Conservation (phyloP, 345 rosid genomes). For the Gossypium sturtianum region DNA sequence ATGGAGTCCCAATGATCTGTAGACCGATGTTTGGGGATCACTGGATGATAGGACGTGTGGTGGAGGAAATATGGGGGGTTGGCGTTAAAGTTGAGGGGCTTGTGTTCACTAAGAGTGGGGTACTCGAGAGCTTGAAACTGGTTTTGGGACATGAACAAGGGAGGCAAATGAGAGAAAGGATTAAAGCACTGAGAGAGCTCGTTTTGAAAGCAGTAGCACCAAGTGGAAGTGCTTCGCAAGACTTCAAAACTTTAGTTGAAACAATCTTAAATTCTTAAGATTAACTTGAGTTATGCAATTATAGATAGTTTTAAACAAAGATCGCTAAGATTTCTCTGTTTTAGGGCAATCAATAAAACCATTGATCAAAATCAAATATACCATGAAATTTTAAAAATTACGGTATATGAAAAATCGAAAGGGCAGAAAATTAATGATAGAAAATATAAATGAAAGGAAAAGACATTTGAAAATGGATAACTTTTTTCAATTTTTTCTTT, state of each 20-base stretch:
- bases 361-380: no score
- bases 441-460: no score
- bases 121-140: slow-evolving; percentile 31
- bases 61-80: slow-evolving; percentile 49
- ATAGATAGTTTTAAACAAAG: no score
- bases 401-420: no score
- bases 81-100: slow-evolving; percentile 39
- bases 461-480: no score
- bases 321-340: no score
- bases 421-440: no score
- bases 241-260: slow-evolving; percentile 19
- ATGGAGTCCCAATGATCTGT: slow-evolving; percentile 58
- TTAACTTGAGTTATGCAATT: no score
- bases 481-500: no score
- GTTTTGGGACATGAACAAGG: slow-evolving; percentile 31
- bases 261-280: slow-evolving; percentile 2
- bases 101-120: slow-evolving; percentile 23
- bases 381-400: no score
- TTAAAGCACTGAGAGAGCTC: slow-evolving; percentile 16
- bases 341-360: no score
- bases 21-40: slow-evolving; percentile 56
- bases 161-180: slow-evolving; percentile 32
- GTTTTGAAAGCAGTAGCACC: slow-evolving; percentile 30
- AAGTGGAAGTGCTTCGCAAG: slow-evolving; percentile 19
- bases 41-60: slow-evolving; percentile 35